phyloP scores from a whole-genome alignment of 345 rosid genomes.

The Passiflora organensis region DNA sequence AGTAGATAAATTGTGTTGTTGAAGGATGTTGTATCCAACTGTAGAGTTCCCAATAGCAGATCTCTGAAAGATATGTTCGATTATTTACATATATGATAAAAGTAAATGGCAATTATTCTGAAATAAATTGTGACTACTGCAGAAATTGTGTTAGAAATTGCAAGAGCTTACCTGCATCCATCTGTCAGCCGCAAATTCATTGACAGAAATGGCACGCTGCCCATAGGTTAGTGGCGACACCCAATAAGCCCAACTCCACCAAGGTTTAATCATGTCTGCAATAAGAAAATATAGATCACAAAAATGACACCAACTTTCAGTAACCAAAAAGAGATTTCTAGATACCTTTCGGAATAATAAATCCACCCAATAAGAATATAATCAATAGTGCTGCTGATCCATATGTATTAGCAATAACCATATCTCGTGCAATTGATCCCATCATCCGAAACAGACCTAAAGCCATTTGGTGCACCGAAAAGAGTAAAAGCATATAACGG shows the following conservation, averaged over 20 bases:
- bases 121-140: neutral
- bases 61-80: constrained; percentile 38
- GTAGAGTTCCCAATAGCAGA: constrained; percentile 45
- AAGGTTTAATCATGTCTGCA: constrained; percentile 63
- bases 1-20: constrained; percentile 42
- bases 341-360: constrained; percentile 74
- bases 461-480: constrained; percentile 88
- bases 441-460: constrained; percentile 73
- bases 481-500: constrained; percentile 67
- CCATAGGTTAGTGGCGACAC: constrained; percentile 76
- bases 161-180: constrained; percentile 54
- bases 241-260: constrained; percentile 98
- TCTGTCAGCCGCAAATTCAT: constrained; percentile 75
- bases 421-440: constrained; percentile 78
- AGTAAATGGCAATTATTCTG: neutral
- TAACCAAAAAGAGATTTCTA: neutral
- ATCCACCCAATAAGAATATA: constrained; percentile 81
- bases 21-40: constrained; percentile 61
- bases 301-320: neutral
- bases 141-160: constrained; percentile 3
- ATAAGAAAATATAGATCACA: constrained; percentile 3
- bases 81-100: neutral
- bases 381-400: constrained; percentile 63
- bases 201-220: constrained; percentile 71
- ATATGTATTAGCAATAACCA: constrained; percentile 80